These are phyloP conservation scores for Leucaena leucocephala DNA, from an alignment of 306 rosid genomes.

Conservation along the genomic window DNA sequence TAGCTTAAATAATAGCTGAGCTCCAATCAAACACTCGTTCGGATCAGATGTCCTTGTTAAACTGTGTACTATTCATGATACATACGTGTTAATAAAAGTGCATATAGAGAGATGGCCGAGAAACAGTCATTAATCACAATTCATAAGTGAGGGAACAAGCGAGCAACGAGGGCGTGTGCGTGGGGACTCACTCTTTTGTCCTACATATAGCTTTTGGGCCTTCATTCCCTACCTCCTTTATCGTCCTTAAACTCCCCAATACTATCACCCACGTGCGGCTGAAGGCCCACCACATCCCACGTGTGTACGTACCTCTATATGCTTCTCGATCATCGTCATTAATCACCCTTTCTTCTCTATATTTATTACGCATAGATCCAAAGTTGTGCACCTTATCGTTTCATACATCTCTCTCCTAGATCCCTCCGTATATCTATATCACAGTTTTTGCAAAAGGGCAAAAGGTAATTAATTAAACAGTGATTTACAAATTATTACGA, in stretches of 20 bases:
- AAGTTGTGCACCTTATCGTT: constrained; percentile 23
- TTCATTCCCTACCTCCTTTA: constrained; percentile 28
- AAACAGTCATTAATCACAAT: constrained; percentile 32
- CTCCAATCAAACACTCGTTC: not conserved
- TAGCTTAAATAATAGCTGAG: not conserved
- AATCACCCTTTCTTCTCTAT: not conserved
- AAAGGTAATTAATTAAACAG: not conserved
- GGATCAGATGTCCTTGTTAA: constrained; percentile 6
- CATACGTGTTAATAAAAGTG: constrained; percentile 14
- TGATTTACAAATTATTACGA: not conserved
- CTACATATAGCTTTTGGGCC: constrained; percentile 37
- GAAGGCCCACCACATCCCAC: constrained; percentile 57
- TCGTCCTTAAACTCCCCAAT: not conserved
- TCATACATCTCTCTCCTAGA: not conserved
- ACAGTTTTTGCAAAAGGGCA: not conserved
- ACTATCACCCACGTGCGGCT: constrained; percentile 60
- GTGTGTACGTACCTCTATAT: constrained; percentile 36
- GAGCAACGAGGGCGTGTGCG: constrained; percentile 39
- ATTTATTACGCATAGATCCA: constrained; percentile 15
- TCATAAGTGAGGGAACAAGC: constrained; percentile 42
- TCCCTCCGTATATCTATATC: too few relatives aligned
- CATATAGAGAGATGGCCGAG: constrained; percentile 31
- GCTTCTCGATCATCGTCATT: constrained; percentile 9
- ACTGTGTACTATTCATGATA: constrained; percentile 31
- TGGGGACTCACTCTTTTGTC: constrained; percentile 41